Conservation (phyloP, 257 asterid genomes). For the Solanum okadae region DNA sequence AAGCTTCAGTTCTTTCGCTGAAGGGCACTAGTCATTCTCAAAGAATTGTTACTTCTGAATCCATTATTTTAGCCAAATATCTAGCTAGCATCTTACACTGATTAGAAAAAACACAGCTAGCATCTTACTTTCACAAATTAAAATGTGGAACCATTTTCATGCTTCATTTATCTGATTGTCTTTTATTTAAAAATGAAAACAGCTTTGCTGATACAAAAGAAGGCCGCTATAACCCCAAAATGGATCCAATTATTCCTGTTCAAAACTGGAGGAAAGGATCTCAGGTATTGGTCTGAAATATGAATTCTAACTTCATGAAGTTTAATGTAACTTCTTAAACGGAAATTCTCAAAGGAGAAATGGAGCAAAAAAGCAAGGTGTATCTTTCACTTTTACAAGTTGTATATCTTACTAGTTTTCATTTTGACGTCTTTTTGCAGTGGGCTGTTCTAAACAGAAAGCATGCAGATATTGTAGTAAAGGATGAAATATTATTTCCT, state of each 20-base stretch:
- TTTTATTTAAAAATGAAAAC: conserved; percentile 16
- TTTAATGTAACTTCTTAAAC: background rate
- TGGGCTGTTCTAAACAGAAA: conserved; percentile 93
- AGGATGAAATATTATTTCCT: conserved; percentile 70
- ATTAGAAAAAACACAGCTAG: background rate
- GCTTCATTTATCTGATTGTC: background rate
- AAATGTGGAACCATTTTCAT: background rate
- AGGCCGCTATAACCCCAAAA: conserved; percentile 94
- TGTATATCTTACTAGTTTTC: conserved; percentile 1
- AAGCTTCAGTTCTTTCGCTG: background rate
- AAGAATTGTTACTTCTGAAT: background rate
- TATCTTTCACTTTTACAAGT: background rate
- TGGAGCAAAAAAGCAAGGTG: background rate
- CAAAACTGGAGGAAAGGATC: conserved; percentile 95
- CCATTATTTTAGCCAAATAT: background rate
- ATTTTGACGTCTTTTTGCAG: conserved; percentile 33
- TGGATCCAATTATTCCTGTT: conserved; percentile 78
- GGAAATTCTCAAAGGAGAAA: conserved; percentile 1
- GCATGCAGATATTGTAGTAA: conserved; percentile 73
- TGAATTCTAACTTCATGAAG: background rate
- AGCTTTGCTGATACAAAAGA: conserved; percentile 92
- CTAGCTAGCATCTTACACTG: background rate
- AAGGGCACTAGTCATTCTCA: background rate
- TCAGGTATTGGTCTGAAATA: conserved; percentile 52
- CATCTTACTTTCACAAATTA: background rate